A percentile compares a stretch with the other conserved stretches of the same genome.
phyloP scores from a whole-genome alignment of 768 basidiomycete genomes.

The Boletus speciosus region DNA sequence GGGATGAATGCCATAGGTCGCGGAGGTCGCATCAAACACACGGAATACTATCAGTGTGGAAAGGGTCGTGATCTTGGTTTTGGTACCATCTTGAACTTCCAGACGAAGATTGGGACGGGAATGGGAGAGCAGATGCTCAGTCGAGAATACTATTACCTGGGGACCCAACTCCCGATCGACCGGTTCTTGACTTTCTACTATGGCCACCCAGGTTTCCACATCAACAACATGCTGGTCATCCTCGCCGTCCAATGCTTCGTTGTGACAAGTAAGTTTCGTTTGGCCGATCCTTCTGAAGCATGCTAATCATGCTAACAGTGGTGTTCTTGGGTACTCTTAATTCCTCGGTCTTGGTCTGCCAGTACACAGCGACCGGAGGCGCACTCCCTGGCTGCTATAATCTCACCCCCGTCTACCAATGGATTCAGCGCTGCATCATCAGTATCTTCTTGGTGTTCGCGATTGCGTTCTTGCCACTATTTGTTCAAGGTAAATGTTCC shows the following conservation, averaged over 20 bases:
- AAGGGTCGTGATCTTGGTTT: conserved; percentile 99
- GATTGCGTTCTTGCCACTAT: conserved; percentile 92
- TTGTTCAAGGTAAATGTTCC: conserved; percentile 75
- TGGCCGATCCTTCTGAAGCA: background rate
- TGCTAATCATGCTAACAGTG: conserved; percentile 48
- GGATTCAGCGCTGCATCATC: conserved; percentile 96
- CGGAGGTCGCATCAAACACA: conserved; percentile 97
- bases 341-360: conserved; percentile 73
- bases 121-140: conserved; percentile 99
- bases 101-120: conserved; percentile 99
- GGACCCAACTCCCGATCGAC: conserved; percentile 96
- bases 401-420: conserved; percentile 86
- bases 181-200: conserved; percentile 99
- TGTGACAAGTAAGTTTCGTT: conserved; percentile 65
- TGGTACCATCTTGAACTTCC: conserved; percentile 98
- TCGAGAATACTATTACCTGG: conserved; percentile 97
- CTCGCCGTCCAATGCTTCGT: conserved; percentile 95
- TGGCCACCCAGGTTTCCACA: conserved; percentile 98
- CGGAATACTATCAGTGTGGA: conserved; percentile 98
- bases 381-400: conserved; percentile 93
- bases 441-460: conserved; percentile 98
- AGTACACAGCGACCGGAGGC: conserved; percentile 68
- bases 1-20: conserved; percentile 98
- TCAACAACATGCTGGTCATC: conserved; percentile 99
- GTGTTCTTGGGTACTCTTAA: conserved; percentile 94